Evolutionary conservation across 2,329 filamentous ascomycete species (phyloP).

Genomic region (Penicillium fuscoglaucum): DNA sequence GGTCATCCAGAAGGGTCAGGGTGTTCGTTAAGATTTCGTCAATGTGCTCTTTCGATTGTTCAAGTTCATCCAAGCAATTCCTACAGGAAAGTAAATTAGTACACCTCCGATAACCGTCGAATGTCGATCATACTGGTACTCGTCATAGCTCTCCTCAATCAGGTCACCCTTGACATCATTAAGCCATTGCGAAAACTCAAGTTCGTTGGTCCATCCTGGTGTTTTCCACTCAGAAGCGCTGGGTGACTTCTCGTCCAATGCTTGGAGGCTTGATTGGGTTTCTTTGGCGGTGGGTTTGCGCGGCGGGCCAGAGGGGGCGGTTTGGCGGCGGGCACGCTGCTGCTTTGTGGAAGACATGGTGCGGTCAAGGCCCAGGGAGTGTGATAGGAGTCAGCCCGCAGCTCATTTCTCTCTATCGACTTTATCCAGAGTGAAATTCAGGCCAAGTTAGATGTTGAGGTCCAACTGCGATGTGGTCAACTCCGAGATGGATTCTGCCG

Average conservation of each 20-base stretch:
- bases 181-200: conserved; percentile 62
- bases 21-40: conserved; percentile 76
- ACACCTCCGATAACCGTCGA: conserved; percentile 13
- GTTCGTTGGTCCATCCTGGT: conserved; percentile 47
- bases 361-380: conserved; percentile 12
- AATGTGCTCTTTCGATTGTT: conserved; percentile 77
- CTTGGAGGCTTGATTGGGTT: conserved; percentile 18
- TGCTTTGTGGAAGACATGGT: conserved; percentile 32
- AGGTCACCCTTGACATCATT: conserved; percentile 64
- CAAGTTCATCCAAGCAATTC: conserved; percentile 77
- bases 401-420: conserved; percentile 13
- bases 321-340: conserved; percentile 40
- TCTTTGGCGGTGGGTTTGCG: conserved; percentile 29
- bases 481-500: conserved; percentile 40
- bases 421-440: background rate
- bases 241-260: conserved; percentile 13
- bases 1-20: conserved; percentile 69
- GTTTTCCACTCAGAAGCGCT: conserved; percentile 8
- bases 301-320: conserved; percentile 38
- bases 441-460: background rate
- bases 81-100: conserved; percentile 42
- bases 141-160: conserved; percentile 77
- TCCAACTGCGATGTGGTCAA: conserved; percentile 22
- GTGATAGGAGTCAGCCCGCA: background rate
- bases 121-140: conserved; percentile 65